Evolutionary conservation across 2,329 filamentous ascomycete species (phyloP), one percentile per base, ranked within the genome.

Genomic region (Trichocomaceae sp.): DNA sequence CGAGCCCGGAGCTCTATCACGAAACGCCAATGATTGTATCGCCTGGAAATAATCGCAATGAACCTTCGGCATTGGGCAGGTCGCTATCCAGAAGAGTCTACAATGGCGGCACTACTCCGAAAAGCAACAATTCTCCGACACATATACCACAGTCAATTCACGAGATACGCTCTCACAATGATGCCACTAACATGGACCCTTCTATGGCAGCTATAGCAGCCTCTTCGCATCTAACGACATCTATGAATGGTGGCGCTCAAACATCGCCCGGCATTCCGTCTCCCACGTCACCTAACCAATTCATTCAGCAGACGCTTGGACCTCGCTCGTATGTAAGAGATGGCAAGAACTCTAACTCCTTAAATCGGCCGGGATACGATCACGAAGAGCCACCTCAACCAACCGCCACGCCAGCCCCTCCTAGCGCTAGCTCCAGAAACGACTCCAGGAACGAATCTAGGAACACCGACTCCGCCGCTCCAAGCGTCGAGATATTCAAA

Each of bases 401-500:
- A 23, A 67, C 64, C 31, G 63, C 67, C 5, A 69, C 10, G 62
- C 65, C 9, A 65, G 71, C 31, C 62, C 69, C 54, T 6, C 69
- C 54, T 6, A 44, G 54, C 31, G 50, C 49, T 42, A 37, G 37
- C 8, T 52, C 54, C 22, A 20, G 50, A 17, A 45, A 26, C 23
- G 54, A 56, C 44, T 52, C 54, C 17, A 56, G 50, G 22, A 45
- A 26, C 31, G 54, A 56, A 44, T 56, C 54, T 26, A 56, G 50
- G 20, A 52, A 52, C 13, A 49, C 52, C 58, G 66, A 20, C 61
- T 64, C 29, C 62, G 64, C 49, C 19, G 71, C 72, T 7, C 72
- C 72, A 15, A 75, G 72, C 41, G 91, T 96, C 57, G 93, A 99
- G 72, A 96, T 99, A 57, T 97, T 97, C 83, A 99, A 99, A 71